These are phyloP conservation scores for Termitomyces sp. DNA, from an alignment of 768 basidiomycete species.

Conservation along the genomic window DNA sequence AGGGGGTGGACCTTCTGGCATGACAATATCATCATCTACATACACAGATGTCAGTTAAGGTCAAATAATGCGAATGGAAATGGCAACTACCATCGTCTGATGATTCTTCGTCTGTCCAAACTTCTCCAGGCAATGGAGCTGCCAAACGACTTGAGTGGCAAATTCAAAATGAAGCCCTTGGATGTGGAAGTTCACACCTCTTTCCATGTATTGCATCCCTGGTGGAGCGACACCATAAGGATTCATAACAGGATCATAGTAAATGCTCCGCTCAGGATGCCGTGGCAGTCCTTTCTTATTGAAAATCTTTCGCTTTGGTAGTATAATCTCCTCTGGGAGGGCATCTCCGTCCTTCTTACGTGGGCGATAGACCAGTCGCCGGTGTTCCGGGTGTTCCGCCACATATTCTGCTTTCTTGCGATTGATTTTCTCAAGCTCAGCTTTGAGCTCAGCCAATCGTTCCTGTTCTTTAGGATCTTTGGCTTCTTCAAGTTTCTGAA, in stretches of 20 bases:
- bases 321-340: constrained; percentile 33
- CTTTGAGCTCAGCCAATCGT: constrained; percentile 69
- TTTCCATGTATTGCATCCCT: constrained; percentile 93
- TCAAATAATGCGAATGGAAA: neutral
- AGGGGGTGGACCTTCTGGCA: constrained; percentile 65
- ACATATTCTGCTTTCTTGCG: constrained; percentile 92
- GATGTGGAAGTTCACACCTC: constrained; percentile 67
- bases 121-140: constrained; percentile 65
- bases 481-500: constrained; percentile 59
- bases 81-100: constrained; percentile 34
- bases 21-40: constrained; percentile 52
- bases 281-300: constrained; percentile 81
- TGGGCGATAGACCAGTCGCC: constrained; percentile 73
- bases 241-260: constrained; percentile 92
- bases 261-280: constrained; percentile 89
- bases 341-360: constrained; percentile 46
- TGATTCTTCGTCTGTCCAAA: constrained; percentile 60
- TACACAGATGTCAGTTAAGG: neutral
- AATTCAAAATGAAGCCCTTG: neutral
- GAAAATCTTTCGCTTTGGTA: constrained; percentile 63
- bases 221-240: constrained; percentile 92
- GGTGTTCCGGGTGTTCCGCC: constrained; percentile 89
- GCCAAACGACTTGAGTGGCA: constrained; percentile 6
- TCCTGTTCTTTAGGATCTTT: constrained; percentile 48
- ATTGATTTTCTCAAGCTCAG: constrained; percentile 76